Evolutionary conservation across 2,329 filamentous ascomycete genomes (phyloP), one percentile per base, ranked within the genome.

Genomic region (Didymella keratinophila): DNA sequence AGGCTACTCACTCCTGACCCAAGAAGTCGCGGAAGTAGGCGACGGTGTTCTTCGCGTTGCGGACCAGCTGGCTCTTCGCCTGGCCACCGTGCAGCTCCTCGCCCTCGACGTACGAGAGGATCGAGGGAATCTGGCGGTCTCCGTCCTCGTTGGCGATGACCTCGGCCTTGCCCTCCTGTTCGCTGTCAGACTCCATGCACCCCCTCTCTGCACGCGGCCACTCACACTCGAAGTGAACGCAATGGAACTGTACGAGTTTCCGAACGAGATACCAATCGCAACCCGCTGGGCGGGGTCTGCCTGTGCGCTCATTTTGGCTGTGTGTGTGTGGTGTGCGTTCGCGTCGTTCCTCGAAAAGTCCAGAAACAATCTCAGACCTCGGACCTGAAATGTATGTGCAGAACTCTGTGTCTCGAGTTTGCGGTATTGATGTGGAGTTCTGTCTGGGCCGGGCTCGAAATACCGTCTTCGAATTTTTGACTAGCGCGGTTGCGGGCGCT

Each of bases 141-240:
- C 95, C 95, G 76, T 98, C 95, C 83, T 98, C 95, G 81, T 99
- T 98, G 75, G 95, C 95, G 81, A 99, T 98, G 65, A 99, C 94
- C 78, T 97, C 92, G 65, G 93, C 89, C 84, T 96, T 96, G 80
- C 96, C 94, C 74, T 98, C 94, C 84, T 86, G 55, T 18, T 27
- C n/a, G 28, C 4, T 44, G 63, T 70, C 56, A 70, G 61, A 27
- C 32, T 28, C 20, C n/a, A n/a, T n/a, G n/a, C n/a, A n/a, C n/a
- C n/a, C n/a, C n/a, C n/a, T n/a, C n/a, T n/a, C n/a, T n/a, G n/a
- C n/a, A n/a, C n/a, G n/a, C n/a, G 6, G 16, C 5, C 42, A 34
- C 82, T 65, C 78, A 86, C 84, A 63, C 79, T 79, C 62, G 89
- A 86, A 45, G 93, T 96, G 78, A 89, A 93, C 71, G 94, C 94